A percentile compares a stretch with the other conserved stretches of the same genome.
Conservation (phyloP, 2,329 filamentous ascomycete genomes). For the Alternaria conjuncta region DNA sequence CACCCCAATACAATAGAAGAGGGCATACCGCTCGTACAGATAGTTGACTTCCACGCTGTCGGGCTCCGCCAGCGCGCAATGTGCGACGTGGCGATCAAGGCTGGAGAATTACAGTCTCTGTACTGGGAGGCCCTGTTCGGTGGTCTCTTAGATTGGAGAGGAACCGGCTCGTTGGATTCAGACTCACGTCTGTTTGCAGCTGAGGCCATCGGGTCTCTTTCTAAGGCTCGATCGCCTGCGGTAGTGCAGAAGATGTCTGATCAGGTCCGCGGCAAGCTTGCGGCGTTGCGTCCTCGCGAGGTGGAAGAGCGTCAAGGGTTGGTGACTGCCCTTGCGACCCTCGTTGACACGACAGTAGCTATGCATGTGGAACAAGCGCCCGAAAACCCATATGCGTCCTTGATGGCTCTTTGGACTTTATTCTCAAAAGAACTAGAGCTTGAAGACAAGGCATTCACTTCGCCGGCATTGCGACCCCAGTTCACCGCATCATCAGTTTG, state of each 20-base stretch:
- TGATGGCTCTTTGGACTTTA: constrained; percentile 41
- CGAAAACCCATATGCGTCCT: constrained; percentile 2
- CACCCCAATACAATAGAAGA: constrained; percentile 84
- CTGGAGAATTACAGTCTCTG: constrained; percentile 66
- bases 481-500: constrained; percentile 68
- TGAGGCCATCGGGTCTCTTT: constrained; percentile 68
- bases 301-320: constrained; percentile 75
- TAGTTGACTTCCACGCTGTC: constrained; percentile 91
- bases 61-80: constrained; percentile 86
- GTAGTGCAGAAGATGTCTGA: constrained; percentile 49
- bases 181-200: constrained; percentile 76
- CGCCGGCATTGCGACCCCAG: constrained; percentile 63
- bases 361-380: background rate
- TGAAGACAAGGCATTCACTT: constrained; percentile 48
- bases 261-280: constrained; percentile 55
- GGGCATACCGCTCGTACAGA: constrained; percentile 86
- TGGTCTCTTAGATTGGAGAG: constrained; percentile 82
- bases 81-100: constrained; percentile 73
- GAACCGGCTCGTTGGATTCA: constrained; percentile 80
- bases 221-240: constrained; percentile 47
- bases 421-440: constrained; percentile 43
- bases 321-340: constrained; percentile 59
- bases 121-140: constrained; percentile 75
- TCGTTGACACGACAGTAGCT: constrained; percentile 17
- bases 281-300: constrained; percentile 61